A percentile compares a stretch with the other conserved stretches of the same genome.
phyloP scores from a whole-genome alignment of 192 early-diverging fungal species.

The Coemansia guatemalensis region DNA sequence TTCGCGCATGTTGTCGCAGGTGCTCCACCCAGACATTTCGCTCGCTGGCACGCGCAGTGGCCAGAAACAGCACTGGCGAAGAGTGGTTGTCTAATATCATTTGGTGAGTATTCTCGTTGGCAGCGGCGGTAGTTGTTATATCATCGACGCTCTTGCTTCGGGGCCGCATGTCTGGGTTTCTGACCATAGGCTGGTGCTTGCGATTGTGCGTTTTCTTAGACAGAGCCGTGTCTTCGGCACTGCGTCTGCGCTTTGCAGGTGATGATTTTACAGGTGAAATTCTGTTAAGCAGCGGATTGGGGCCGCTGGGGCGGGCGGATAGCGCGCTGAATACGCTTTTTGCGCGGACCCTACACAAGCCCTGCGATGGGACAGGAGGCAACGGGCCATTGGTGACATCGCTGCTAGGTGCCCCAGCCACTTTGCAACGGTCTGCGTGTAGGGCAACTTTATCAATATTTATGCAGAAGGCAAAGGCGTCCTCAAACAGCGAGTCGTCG shows the following conservation, averaged over 20 bases:
- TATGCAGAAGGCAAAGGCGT: conserved; percentile 33
- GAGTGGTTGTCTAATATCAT: not conserved
- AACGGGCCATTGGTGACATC: no score
- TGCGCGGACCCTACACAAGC: no score
- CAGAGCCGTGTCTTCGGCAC: not conserved
- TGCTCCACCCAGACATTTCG: conserved; percentile 43
- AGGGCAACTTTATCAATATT: not conserved
- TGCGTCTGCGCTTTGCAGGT: not conserved
- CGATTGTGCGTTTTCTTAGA: no score
- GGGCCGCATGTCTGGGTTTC: not conserved
- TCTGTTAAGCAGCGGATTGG: not conserved
- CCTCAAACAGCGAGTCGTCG: conserved; percentile 47
- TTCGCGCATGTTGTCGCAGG: conserved; percentile 26
- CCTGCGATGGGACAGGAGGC: no score
- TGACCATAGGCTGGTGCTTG: no score
- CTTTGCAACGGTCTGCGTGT: no score
- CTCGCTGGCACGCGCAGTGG: conserved; percentile 29
- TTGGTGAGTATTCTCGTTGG: not conserved
- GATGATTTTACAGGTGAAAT: not conserved
- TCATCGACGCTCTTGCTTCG: conserved; percentile 14
- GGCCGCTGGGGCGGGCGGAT: no score
- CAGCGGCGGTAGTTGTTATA: not conserved
- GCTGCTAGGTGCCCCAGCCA: not conserved
- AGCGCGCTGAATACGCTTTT: no score
- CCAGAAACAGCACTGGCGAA: conserved; percentile 32